phyloP scores from a whole-genome alignment of 345 rosid genomes.

The Ailanthus altissimus region DNA sequence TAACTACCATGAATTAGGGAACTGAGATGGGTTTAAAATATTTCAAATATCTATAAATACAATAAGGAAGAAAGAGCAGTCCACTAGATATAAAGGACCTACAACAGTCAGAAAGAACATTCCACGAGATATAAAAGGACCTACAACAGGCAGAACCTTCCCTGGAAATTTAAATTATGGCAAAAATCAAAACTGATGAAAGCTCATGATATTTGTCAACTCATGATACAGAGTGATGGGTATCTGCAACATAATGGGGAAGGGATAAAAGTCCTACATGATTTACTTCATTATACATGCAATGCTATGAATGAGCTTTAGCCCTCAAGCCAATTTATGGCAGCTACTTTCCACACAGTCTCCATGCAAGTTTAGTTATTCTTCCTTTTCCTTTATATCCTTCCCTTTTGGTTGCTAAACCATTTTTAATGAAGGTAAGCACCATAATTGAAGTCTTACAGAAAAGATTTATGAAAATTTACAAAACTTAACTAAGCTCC shows the following conservation, averaged over 20 bases:
- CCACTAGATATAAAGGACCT: background rate
- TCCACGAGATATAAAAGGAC: background rate
- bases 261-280: background rate
- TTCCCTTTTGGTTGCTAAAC: background rate
- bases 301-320: background rate
- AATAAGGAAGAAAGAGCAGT: background rate
- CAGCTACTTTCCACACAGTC: background rate
- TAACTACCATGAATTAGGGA: constrained; percentile 19
- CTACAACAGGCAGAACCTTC: background rate
- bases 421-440: background rate
- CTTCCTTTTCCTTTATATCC: background rate
- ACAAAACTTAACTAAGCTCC: background rate
- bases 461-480: background rate
- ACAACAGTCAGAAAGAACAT: background rate
- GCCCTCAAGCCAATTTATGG: background rate
- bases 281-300: constrained; percentile 1
- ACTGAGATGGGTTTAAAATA: background rate
- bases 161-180: background rate
- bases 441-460: background rate
- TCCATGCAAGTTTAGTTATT: background rate
- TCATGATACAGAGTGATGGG: background rate
- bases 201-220: background rate
- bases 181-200: background rate
- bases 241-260: background rate
- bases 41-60: background rate